These are phyloP conservation scores for Penicillium lagena DNA, from an alignment of 495 filamentous ascomycete species.

Conservation along the genomic window DNA sequence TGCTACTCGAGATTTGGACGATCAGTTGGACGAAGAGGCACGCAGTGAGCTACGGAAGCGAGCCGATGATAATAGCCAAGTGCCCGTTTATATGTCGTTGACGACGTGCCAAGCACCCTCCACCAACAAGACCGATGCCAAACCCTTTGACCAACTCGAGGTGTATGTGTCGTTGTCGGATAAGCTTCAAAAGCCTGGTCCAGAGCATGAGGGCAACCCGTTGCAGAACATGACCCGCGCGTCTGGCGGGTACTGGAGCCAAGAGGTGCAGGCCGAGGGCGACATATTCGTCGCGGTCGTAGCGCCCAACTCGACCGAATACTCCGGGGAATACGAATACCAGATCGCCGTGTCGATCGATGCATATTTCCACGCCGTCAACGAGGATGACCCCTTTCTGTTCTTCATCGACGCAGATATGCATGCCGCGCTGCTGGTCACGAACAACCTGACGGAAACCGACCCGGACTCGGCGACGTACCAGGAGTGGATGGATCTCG, in stretches of 20 bases:
- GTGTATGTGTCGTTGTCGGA: constrained; percentile 68
- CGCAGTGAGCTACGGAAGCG: constrained; percentile 19
- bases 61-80: constrained; percentile 26
- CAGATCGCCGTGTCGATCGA: constrained; percentile 80
- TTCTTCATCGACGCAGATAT: constrained; percentile 76
- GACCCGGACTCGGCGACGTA: constrained; percentile 31
- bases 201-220: constrained; percentile 32
- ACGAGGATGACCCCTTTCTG: constrained; percentile 43
- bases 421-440: constrained; percentile 67
- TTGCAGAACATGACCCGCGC: constrained; percentile 38
- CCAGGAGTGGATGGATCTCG: constrained; percentile 48
- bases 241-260: constrained; percentile 49
- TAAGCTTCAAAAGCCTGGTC: constrained; percentile 63
- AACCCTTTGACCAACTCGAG: constrained; percentile 56
- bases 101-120: constrained; percentile 73
- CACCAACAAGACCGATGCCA: constrained; percentile 36
- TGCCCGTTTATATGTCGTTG: constrained; percentile 63
- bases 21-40: too few species aligned
- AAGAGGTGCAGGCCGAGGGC: constrained; percentile 31
- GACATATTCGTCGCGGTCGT: constrained; percentile 71
- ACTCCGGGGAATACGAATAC: constrained; percentile 61
- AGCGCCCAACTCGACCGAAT: constrained; percentile 56
- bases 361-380: constrained; percentile 57
- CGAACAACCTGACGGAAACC: constrained; percentile 57
- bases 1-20: too few species aligned